Base-by-base conservation (phyloP, 768 basidiomycete genomes). In the Tubosaeta brunneosetosa region DNA sequence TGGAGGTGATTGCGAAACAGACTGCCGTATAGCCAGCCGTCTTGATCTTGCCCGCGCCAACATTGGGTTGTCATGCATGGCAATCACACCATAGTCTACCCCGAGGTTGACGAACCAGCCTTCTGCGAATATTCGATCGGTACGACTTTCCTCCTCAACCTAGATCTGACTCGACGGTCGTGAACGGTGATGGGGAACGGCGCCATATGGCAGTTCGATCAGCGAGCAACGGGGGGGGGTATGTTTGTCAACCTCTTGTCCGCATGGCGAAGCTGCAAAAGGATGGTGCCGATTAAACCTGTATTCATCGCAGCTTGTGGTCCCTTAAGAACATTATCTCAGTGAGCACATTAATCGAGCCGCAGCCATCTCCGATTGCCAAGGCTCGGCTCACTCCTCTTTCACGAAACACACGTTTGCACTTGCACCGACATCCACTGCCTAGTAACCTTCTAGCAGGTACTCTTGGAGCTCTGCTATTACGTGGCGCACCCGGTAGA, bases 141-240 rank as follows among this genome's bases (percentile, higher is more conserved):
- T 13, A 49, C 59, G 19, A 63, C 56, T 10, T 56, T 63, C 32
- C 61, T 73, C 3, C 66, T 85, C 53, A 73, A 71, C 17, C 72
- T 86, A 12, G 84, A 84, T 1, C 85, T 22, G 22, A 22, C 22
- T 3, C 85, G 1, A 76, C 86, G 73, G 81, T 87, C 41, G 82
- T 86, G 37, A 86, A 86, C 62, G 77, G 70, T 38, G 79, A 87
- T 69, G 84, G 84, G 48, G 83, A 85, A 63, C 2, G 51, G 77
- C 70, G 14, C 9, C 29, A 29, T 29, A 9, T n/a, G 34, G 4
- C n/a, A 10, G n/a, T 14, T 7, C n/a, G 26, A 36, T 26, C 3
- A 14, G 26, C 32, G 26, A 4, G 72, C 75, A 3, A 73, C 73
- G 31, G 73, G 82, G 31, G 73, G 82, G 52, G 83, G 83, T 58